A percentile compares a stretch with the other conserved stretches of the same genome.
Conservation (phyloP, 2,329 filamentous ascomycete genomes). For the Sphaerulina musiva region DNA sequence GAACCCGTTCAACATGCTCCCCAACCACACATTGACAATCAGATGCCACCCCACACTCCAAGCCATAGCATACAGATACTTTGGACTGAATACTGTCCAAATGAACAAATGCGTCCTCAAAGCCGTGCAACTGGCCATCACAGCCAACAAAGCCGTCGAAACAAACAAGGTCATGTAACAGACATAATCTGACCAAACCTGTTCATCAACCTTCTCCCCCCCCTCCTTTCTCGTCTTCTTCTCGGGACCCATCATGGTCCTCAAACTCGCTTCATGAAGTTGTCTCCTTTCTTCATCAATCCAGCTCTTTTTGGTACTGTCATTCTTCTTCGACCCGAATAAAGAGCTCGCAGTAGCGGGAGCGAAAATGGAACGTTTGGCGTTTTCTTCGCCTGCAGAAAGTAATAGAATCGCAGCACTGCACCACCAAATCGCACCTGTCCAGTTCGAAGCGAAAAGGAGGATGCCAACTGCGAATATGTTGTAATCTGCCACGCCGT, state of each 20-base stretch:
- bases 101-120: constrained; percentile 89
- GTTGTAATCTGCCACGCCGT: constrained; percentile 77
- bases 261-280: constrained; percentile 23
- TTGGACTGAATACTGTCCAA: constrained; percentile 97
- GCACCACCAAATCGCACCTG: constrained; percentile 83
- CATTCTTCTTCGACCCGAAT: constrained; percentile 19
- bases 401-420: constrained; percentile 49
- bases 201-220: constrained; percentile 15
- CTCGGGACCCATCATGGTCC: constrained; percentile 12
- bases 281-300: constrained; percentile 28
- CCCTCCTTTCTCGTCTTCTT: not conserved
- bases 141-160: constrained; percentile 57
- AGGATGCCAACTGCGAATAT: constrained; percentile 72
- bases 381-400: constrained; percentile 29
- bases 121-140: constrained; percentile 83
- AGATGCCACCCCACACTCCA: constrained; percentile 83
- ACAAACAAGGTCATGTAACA: constrained; percentile 64
- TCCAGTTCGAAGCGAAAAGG: constrained; percentile 87
- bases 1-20: constrained; percentile 12
- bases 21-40: constrained; percentile 59
- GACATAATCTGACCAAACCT: constrained; percentile 44
- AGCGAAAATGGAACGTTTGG: constrained; percentile 17
- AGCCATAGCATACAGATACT: constrained; percentile 85
- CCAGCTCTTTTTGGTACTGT: constrained; percentile 20
- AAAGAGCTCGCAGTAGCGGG: not conserved